A percentile compares a stretch with the other conserved stretches of the same genome.
Evolutionary conservation across 2,329 filamentous ascomycete genomes (phyloP).

Genomic region (Aspergillus jensenii): DNA sequence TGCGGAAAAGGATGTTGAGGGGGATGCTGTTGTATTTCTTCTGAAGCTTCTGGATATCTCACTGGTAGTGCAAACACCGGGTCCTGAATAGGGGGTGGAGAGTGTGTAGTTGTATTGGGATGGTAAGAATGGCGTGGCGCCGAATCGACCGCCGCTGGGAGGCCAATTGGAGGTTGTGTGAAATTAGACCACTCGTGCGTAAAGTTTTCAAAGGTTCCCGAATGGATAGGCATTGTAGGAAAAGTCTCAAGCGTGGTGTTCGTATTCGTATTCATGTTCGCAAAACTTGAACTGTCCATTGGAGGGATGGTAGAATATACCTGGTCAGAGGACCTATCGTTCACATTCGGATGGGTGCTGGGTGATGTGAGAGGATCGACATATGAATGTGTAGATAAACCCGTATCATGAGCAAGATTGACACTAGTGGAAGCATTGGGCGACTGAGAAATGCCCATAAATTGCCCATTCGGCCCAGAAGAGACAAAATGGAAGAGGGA

Average conservation of each 20-base stretch:
- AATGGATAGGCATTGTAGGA: neutral
- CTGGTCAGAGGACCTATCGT: neutral
- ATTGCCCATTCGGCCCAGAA: neutral
- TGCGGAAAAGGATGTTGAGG: neutral
- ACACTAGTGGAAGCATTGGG: neutral
- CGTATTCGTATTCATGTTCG: neutral
- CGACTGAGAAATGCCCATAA: neutral
- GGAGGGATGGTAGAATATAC: neutral
- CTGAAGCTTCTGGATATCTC: neutral
- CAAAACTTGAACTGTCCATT: neutral
- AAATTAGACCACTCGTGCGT: neutral
- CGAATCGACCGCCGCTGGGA: neutral
- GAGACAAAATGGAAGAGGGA: neutral
- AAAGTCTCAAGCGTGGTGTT: neutral
- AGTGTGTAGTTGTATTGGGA: neutral
- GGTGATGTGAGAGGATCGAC: neutral
- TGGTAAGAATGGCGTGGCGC: neutral
- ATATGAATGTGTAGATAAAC: neutral
- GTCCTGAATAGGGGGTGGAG: neutral
- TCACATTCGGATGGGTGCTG: neutral
- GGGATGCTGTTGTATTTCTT: neutral
- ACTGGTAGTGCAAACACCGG: neutral
- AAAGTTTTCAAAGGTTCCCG: neutral
- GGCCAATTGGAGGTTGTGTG: neutral
- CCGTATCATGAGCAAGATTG: neutral